Base-by-base conservation (phyloP, 2,329 filamentous ascomycete genomes). In the Beauveria medogensis region DNA sequence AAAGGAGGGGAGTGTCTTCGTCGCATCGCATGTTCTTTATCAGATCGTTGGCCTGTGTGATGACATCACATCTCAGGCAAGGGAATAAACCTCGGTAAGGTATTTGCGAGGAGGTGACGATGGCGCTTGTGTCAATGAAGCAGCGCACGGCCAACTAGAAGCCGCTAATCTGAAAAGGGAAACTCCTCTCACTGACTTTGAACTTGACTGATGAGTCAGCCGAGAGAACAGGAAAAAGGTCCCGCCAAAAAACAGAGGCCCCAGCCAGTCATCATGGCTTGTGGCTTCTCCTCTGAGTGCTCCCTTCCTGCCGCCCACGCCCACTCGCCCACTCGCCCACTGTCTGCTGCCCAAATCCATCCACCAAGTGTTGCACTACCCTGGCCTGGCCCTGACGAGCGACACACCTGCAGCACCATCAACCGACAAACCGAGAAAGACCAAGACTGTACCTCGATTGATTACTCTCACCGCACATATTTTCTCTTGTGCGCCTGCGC, bases 381-480 rank as follows among this genome's bases (percentile, higher is more conserved):
- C 56, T 48, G 56, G 47, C 56, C 56, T 48, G 56, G 47, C 56
- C 56, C 47, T 41, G 54, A 54, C 57, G 57, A 59, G 57, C 57
- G 54, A 59, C 57, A 53, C 57, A 59, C 48, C 57, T 59, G 57
- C 57, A 59, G 57, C 57, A 59, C 48, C 55, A 50, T 34, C 44
- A 51, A 56, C 54, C 30, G 28, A 44, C 53, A 51, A 16, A 44
- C 59, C 43, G 51, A 34, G 46, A 18, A 50, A 40, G 24, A 60
- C 26, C 59, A 46, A 46, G n/a, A 55, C 43, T 12, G 14, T 20
- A 18, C 30, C 26, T 46, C n/a, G 34, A 61, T 61, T 56, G 59
- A 56, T 40, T 30, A 61, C 47, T 6, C 37, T 20, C n/a, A 30
- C 34, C 8, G 12, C 30, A 12, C 26, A 14, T 9, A 52, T 7